Evolutionary conservation across 768 basidiomycete species (phyloP), one percentile per base, ranked within the genome.

Genomic region (Suillus americanus): DNA sequence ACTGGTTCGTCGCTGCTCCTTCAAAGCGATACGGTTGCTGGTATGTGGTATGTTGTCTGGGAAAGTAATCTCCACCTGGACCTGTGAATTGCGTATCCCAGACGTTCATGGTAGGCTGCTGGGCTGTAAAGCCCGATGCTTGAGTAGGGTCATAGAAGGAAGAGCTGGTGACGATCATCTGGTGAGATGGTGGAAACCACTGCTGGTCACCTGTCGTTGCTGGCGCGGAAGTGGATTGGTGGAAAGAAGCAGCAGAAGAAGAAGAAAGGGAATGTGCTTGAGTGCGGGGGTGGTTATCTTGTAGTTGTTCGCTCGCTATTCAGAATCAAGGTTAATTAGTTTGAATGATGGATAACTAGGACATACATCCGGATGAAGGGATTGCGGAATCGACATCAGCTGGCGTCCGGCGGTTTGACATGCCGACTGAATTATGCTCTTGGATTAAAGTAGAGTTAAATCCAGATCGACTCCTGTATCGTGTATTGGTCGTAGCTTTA

Each of bases 91-190:
- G 67, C 3, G 50, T 40, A 20, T 66, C 53, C 71, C 68, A 76
- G 66, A 60, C 76, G 23, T 75, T 71, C 79, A 81, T 80, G 41
- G 80, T 79, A 51, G 80, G 78, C 60, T 81, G 80, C 69, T 84
- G 85, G 60, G 82, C 77, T 2, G 65, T 72, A 60, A 66, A 74
- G 69, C 74, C 62, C 25, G 71, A 69, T n/a, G 74, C 69, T 4
- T 78, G 76, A 23, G 82, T 75, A 6, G 85, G 77, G 62, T 85
- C 84, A 70, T 86, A 88, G 68, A 85, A 85, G 8, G 84, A 80
- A 10, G 84, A 78, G 0, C 79, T 78, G 18, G 86, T 80, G 43
- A 83, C 82, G 66, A 88, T 87, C 86, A 88, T 87, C 46, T 70
- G 63, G 7, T 65, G 62, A 14, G 67, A 38, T 12, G 28, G 2